These are phyloP conservation scores for Cerioporus squamosus DNA, from an alignment of 1,284 basidiomycete species.

Conservation along the genomic window DNA sequence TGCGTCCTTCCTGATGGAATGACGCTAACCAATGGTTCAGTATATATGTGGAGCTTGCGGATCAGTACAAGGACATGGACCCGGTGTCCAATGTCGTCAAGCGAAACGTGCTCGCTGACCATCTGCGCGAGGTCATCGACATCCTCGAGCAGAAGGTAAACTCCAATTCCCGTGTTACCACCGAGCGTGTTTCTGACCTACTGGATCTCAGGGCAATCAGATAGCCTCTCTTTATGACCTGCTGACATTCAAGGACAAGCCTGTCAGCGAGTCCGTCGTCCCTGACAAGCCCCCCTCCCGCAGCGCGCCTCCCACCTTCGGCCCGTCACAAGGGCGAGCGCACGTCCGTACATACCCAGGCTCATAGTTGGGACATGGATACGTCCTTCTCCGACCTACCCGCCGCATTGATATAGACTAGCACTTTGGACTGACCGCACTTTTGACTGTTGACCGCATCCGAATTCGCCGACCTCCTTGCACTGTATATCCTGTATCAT, in stretches of 20 bases:
- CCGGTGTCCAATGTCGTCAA: conserved; percentile 79
- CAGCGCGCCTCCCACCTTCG: not conserved
- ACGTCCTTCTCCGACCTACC: not conserved
- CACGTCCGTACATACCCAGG: conserved; percentile 17
- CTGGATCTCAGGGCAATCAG: conserved; percentile 79
- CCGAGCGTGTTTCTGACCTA: not conserved
- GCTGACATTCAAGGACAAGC: conserved; percentile 74
- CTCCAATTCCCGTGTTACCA: conserved; percentile 37
- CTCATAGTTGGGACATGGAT: too few species aligned
- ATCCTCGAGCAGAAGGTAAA: conserved; percentile 85
- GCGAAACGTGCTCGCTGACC: conserved; percentile 81
- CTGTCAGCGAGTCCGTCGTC: conserved; percentile 40
- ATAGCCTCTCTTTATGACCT: conserved; percentile 85
- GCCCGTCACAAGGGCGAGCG: conserved; percentile 6
- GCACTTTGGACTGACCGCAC: not conserved
- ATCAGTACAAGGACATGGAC: conserved; percentile 89
- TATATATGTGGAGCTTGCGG: conserved; percentile 85
- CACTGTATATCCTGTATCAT: conserved; percentile 14
- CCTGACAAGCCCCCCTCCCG: conserved; percentile 21
- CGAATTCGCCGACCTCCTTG: not conserved
- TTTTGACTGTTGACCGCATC: not conserved
- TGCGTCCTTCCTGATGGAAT: too few species aligned
- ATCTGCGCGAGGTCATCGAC: conserved; percentile 88
- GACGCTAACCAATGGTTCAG: conserved; percentile 42
- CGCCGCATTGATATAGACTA: not conserved